Evolutionary conservation across 108 stramenopile genomes (phyloP).

Genomic region (Skeletonema tropicum): DNA sequence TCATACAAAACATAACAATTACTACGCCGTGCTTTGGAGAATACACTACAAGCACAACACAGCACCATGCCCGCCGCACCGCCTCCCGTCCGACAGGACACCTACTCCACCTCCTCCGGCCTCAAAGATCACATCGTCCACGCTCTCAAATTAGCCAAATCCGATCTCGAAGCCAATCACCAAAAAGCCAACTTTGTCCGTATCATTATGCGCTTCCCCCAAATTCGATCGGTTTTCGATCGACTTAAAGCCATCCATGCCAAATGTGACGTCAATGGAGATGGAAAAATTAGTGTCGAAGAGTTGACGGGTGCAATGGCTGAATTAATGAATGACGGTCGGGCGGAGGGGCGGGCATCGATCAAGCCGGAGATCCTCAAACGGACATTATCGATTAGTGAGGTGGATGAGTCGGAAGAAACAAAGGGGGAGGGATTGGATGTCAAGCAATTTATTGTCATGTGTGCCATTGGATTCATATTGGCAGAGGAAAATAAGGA

Average conservation of each 20-base stretch:
- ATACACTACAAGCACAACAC: too few species aligned
- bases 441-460: slow-evolving; percentile 45
- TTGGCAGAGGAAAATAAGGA: slow-evolving; percentile 41
- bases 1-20: too few species aligned
- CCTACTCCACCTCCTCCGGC: slow-evolving; percentile 22
- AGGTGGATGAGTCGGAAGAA: slow-evolving; percentile 16
- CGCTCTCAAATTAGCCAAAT: slow-evolving; percentile 44
- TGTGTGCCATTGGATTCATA: slow-evolving; percentile 52
- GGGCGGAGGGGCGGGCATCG: slow-evolving; percentile 23
- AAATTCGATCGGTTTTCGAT: slow-evolving; percentile 44
- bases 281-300: slow-evolving; percentile 20
- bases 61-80: too few species aligned
- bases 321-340: slow-evolving; percentile 36
- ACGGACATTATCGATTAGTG: slow-evolving; percentile 35
- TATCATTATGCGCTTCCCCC: slow-evolving; percentile 56
- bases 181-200: slow-evolving; percentile 53
- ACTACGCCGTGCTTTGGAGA: too few species aligned
- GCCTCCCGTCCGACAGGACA: neutral
- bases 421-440: slow-evolving; percentile 18
- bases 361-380: slow-evolving; percentile 28
- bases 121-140: slow-evolving; percentile 38
- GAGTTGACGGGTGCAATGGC: slow-evolving; percentile 40
- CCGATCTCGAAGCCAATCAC: slow-evolving; percentile 30
- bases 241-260: slow-evolving; percentile 36
- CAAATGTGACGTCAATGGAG: slow-evolving; percentile 34